Percentiles rank a stretch among this genome's conserved stretches.
Conservation (phyloP, 2,329 filamentous ascomycete species). For the Exophiala xenobiotica region DNA sequence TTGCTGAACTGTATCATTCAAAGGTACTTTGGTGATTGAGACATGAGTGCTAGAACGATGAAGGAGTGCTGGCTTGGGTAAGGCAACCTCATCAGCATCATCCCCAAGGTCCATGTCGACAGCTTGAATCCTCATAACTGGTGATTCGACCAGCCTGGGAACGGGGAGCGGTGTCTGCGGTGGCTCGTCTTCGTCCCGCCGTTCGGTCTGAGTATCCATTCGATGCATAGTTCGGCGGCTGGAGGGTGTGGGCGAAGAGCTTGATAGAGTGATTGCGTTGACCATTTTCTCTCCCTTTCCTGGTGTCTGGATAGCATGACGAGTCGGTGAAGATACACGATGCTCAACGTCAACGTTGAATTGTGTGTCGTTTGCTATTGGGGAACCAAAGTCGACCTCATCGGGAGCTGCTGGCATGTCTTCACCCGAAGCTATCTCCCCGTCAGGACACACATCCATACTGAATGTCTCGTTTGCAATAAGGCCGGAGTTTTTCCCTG, state of each 20-base stretch:
- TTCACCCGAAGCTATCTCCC: neutral
- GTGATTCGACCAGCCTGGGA: constrained; percentile 15
- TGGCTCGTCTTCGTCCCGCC: neutral
- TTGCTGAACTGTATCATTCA: constrained; percentile 18
- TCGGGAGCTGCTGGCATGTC: neutral
- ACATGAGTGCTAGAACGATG: constrained; percentile 14
- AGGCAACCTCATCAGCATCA: constrained; percentile 11
- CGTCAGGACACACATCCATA: neutral
- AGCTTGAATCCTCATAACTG: neutral
- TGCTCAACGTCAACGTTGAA: constrained; percentile 23
- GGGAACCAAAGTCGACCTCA: constrained; percentile 24
- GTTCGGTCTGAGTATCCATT: neutral
- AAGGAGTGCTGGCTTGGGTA: constrained; percentile 9
- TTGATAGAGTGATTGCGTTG: neutral
- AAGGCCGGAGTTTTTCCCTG: too few relatives aligned
- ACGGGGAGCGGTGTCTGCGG: constrained; percentile 13
- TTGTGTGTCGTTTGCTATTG: constrained; percentile 28
- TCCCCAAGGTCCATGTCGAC: neutral
- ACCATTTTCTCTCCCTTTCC: neutral
- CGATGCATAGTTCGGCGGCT: neutral
- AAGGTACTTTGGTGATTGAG: constrained; percentile 23
- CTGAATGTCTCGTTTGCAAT: too few relatives aligned
- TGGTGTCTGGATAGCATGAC: neutral
- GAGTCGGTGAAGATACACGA: constrained; percentile 21
- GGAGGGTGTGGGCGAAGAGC: neutral